These are phyloP conservation scores for Abrus pulchellus DNA, from an alignment of 306 rosid species.

Conservation along the genomic window DNA sequence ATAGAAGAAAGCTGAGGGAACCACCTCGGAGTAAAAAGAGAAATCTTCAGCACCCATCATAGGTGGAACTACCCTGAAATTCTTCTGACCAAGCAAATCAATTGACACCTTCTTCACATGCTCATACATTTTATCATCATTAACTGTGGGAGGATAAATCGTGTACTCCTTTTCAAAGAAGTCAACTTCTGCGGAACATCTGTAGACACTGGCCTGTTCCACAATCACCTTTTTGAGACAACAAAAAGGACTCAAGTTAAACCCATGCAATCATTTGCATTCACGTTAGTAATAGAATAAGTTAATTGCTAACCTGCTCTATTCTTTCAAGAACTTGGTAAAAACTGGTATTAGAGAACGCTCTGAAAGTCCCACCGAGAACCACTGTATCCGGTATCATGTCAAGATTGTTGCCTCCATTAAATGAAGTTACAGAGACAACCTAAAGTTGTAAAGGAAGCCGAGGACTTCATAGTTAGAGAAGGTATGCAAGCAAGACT, in stretches of 20 bases:
- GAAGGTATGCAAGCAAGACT: slow-evolving; percentile 3
- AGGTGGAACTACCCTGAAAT: slow-evolving; percentile 83
- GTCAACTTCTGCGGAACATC: slow-evolving; percentile 84
- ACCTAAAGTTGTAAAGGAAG: slow-evolving; percentile 56
- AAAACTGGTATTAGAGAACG: slow-evolving; percentile 90
- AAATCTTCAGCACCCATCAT: slow-evolving; percentile 99
- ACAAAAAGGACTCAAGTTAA: slow-evolving; percentile 6
- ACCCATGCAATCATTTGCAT: neutral
- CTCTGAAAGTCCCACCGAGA: slow-evolving; percentile 91
- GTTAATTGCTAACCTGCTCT: slow-evolving; percentile 66
- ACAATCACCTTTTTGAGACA: slow-evolving; percentile 73
- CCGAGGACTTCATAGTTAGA: neutral
- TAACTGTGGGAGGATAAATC: slow-evolving; percentile 92
- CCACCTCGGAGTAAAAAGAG: slow-evolving; percentile 76
- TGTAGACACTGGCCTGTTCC: slow-evolving; percentile 82
- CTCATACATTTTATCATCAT: slow-evolving; percentile 84
- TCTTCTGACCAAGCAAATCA: slow-evolving; percentile 70
- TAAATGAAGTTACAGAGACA: slow-evolving; percentile 84
- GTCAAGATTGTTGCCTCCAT: slow-evolving; percentile 83
- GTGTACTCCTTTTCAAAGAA: slow-evolving; percentile 81
- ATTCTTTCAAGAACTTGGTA: slow-evolving; percentile 82
- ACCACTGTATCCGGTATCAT: slow-evolving; percentile 73
- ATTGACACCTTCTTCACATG: slow-evolving; percentile 85
- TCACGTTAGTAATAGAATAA: neutral
- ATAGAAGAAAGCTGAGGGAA: slow-evolving; percentile 86